Evolutionary conservation across 306 rosid species (phyloP).

Genomic region (Lathyrus tuberosus): DNA sequence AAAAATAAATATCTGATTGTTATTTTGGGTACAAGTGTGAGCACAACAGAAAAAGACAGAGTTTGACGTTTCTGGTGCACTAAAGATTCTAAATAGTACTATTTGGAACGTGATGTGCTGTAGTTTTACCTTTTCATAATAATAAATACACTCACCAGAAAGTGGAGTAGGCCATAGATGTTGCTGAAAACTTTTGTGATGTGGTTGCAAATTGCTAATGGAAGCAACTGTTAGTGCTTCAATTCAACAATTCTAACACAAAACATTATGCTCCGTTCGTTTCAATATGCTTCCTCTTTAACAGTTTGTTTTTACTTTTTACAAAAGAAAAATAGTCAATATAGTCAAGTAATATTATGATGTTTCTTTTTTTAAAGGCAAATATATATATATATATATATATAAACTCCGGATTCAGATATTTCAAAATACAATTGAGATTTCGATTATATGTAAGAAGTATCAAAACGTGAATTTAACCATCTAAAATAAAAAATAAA

Average conservation of each 20-base stretch:
- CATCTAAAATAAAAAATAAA: too few species aligned
- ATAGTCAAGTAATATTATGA: too few species aligned
- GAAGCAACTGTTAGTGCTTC: constrained; percentile 24
- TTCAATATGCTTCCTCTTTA: not conserved
- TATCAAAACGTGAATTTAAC: too few species aligned
- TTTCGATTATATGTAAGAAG: too few species aligned
- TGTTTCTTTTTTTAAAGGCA: too few species aligned
- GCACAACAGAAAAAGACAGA: constrained; percentile 28
- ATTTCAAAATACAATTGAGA: too few species aligned
- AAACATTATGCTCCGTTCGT: not conserved
- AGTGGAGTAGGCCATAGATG: constrained; percentile 44
- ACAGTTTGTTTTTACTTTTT: too few species aligned
- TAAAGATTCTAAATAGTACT: constrained; percentile 31
- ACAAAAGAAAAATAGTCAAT: too few species aligned
- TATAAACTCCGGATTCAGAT: too few species aligned
- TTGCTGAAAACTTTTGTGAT: constrained; percentile 45
- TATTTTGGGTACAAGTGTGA: not conserved
- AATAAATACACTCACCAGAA: constrained; percentile 37
- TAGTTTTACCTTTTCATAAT: constrained; percentile 49
- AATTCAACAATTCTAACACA: constrained; percentile 17
- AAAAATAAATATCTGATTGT: not conserved
- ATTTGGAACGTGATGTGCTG: constrained; percentile 41
- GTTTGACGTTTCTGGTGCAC: constrained; percentile 42
- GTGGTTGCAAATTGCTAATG: constrained; percentile 23
- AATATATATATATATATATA: too few species aligned